Evolutionary conservation across 2,329 filamentous ascomycete genomes (phyloP).

Genomic region (Pyrenophora tritici-repentis): DNA sequence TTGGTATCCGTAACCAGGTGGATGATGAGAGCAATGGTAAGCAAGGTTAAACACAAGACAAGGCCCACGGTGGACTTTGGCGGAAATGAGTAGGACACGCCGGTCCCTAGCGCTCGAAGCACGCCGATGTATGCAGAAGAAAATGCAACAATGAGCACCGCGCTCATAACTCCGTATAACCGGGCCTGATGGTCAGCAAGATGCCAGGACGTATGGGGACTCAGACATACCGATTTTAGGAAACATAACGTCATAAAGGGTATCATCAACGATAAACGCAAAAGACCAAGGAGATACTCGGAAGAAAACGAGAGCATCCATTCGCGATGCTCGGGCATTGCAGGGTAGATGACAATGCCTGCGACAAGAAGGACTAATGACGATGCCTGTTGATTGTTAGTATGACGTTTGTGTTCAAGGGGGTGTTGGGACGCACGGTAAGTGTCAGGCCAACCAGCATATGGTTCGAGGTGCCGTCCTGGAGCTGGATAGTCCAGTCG

Average conservation of each 20-base stretch:
- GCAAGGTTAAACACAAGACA: slow-evolving; percentile 35
- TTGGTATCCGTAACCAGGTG: slow-evolving; percentile 37
- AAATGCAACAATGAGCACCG: slow-evolving; percentile 40
- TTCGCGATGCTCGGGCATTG: slow-evolving; percentile 43
- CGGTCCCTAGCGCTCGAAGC: slow-evolving; percentile 38
- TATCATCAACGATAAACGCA: slow-evolving; percentile 46
- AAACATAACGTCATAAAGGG: slow-evolving; percentile 46
- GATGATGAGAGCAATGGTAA: slow-evolving; percentile 40
- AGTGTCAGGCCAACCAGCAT: slow-evolving; percentile 37
- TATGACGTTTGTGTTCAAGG: not conserved
- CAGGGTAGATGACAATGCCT: slow-evolving; percentile 35
- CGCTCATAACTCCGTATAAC: slow-evolving; percentile 42
- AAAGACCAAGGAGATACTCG: slow-evolving; percentile 41
- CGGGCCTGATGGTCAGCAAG: slow-evolving; percentile 35
- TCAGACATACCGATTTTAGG: slow-evolving; percentile 37
- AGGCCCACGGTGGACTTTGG: slow-evolving; percentile 41
- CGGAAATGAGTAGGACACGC: slow-evolving; percentile 41
- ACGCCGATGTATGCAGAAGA: slow-evolving; percentile 42
- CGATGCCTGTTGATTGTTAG: slow-evolving; percentile 35
- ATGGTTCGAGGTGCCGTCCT: slow-evolving; percentile 36
- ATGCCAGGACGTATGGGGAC: not conserved
- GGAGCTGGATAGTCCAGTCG: slow-evolving; percentile 30
- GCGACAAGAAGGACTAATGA: slow-evolving; percentile 36
- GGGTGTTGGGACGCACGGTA: slow-evolving; percentile 22
- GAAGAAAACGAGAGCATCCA: slow-evolving; percentile 41